Percentiles rank a stretch among this genome's conserved stretches.
These are phyloP conservation scores for Fusarium tuaranense DNA, from an alignment of 2,329 filamentous ascomycete species.

Conservation along the genomic window DNA sequence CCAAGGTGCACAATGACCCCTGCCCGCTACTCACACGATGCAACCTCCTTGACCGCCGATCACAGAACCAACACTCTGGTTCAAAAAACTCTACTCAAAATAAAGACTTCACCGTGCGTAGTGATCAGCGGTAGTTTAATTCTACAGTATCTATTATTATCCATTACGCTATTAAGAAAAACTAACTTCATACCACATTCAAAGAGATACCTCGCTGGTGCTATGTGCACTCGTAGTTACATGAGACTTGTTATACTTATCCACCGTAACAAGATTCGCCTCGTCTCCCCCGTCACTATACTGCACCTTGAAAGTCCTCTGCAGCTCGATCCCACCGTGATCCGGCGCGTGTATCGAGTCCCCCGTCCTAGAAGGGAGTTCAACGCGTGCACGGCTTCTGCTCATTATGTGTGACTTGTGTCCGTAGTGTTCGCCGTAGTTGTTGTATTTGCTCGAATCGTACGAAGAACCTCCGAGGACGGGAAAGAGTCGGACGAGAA, in stretches of 20 bases:
- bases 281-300: conserved; percentile 41
- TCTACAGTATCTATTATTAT: neutral
- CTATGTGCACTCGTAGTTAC: conserved; percentile 23
- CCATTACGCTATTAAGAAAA: neutral
- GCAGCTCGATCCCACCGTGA: conserved; percentile 41
- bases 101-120: neutral
- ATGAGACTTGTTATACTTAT: conserved; percentile 21
- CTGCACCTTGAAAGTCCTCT: conserved; percentile 39
- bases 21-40: neutral
- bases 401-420: conserved; percentile 37
- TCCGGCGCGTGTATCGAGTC: conserved; percentile 30
- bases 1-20: neutral
- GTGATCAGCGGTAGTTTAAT: neutral
- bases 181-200: neutral
- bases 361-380: conserved; percentile 32
- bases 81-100: neutral
- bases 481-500: conserved; percentile 48
- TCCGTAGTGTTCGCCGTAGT: conserved; percentile 35
- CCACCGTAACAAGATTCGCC: conserved; percentile 29
- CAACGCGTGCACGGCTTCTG: conserved; percentile 32
- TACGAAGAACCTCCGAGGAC: conserved; percentile 39
- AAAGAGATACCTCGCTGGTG: conserved; percentile 18
- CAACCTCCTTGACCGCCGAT: neutral
- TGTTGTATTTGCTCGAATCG: conserved; percentile 41
- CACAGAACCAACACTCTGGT: neutral